Conservation (phyloP, 768 basidiomycete genomes). For the Guyanaporus albipodus region DNA sequence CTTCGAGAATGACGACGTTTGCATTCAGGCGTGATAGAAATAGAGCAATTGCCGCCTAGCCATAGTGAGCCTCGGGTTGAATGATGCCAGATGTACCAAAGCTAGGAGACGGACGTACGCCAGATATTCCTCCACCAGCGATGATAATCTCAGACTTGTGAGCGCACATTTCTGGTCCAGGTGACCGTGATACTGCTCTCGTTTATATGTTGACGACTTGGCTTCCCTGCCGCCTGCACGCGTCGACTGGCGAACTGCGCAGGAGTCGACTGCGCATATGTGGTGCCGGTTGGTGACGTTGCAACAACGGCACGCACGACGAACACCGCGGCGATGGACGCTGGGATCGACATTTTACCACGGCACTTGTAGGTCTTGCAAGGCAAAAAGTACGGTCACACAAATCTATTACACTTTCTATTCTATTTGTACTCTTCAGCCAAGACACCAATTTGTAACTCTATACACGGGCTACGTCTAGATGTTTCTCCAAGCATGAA, state of each 20-base stretch:
- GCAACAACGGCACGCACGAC: not conserved
- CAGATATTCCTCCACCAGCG: conserved; percentile 27
- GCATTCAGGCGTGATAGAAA: conserved; percentile 24
- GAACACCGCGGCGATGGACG: too few species aligned
- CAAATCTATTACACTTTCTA: not conserved
- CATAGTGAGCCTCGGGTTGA: not conserved
- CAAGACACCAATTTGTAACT: not conserved
- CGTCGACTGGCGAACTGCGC: conserved; percentile 11
- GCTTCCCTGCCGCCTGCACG: conserved; percentile 16
- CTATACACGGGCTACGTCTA: conserved; percentile 1
- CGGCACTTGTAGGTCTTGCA: not conserved
- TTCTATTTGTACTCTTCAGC: too few species aligned
- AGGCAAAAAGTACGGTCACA: not conserved
- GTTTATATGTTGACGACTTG: conserved; percentile 6
- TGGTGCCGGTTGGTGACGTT: conserved; percentile 5
- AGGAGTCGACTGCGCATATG: too few species aligned
- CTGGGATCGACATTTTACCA: too few species aligned
- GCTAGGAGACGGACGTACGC: conserved; percentile 16
- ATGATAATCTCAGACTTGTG: conserved; percentile 23
- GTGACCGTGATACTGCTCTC: not conserved
- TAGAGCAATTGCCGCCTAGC: conserved; percentile 20
- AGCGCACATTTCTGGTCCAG: conserved; percentile 11
- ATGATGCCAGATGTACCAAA: not conserved
- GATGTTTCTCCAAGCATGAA: conserved; percentile 54
- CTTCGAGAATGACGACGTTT: conserved; percentile 22